phyloP scores from a whole-genome alignment of 2,329 filamentous ascomycete species.

The Fusarium sp. region DNA sequence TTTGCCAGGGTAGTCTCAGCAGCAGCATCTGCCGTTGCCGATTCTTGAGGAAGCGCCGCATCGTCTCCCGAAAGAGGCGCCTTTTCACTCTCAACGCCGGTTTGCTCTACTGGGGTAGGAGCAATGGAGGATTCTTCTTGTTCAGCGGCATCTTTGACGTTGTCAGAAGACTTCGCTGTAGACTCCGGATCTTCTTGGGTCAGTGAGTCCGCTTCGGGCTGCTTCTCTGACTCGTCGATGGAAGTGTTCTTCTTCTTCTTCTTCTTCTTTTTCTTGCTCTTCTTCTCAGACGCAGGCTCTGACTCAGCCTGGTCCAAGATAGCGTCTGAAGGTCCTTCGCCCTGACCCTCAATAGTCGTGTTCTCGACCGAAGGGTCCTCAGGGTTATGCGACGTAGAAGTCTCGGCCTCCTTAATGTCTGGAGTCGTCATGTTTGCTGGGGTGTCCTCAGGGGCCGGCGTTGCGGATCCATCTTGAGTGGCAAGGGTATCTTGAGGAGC shows the following conservation, averaged over 20 bases:
- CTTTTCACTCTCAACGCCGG: constrained; percentile 13
- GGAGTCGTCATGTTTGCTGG: not conserved
- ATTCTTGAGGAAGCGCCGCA: constrained; percentile 13
- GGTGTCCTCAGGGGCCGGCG: not conserved
- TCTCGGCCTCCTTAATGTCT: constrained; percentile 14
- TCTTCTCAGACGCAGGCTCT: constrained; percentile 36
- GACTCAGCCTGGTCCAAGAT: constrained; percentile 6
- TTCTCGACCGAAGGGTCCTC: constrained; percentile 1
- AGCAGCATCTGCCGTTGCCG: constrained; percentile 26
- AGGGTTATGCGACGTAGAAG: not conserved
- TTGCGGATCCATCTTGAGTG: not conserved
- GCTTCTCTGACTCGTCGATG: constrained; percentile 32
- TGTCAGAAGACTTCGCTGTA: not conserved
- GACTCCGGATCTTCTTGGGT: constrained; percentile 21
- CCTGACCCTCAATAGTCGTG: constrained; percentile 5
- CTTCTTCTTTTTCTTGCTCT: constrained; percentile 55
- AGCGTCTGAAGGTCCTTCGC: constrained; percentile 5
- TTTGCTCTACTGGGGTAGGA: constrained; percentile 11
- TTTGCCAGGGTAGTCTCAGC: constrained; percentile 34
- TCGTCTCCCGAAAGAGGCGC: constrained; percentile 17
- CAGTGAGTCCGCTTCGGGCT: constrained; percentile 21
- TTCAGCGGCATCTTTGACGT: constrained; percentile 3
- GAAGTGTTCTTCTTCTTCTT: constrained; percentile 44
- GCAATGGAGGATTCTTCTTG: constrained; percentile 18
- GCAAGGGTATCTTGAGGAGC: not conserved